Base-by-base conservation (phyloP, 345 rosid genomes). In the Erucastrum elatum region DNA sequence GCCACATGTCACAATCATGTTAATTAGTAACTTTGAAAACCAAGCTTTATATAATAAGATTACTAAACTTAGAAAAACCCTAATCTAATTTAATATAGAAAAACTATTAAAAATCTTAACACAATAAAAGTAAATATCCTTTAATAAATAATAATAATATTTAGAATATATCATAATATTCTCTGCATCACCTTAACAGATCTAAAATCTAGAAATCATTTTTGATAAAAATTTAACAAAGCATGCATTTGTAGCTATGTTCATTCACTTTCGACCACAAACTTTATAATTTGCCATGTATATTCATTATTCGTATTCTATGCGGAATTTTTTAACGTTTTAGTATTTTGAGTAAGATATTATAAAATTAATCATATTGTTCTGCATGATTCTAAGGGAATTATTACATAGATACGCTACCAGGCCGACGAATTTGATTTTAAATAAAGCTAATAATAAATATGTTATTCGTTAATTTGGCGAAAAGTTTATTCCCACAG, bases 241-340 rank as follows among this genome's bases (percentile, higher is more conserved):
- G 33, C 34, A 27, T 53, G 44, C 39, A 34, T 25, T 9, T 15
- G 55, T 26, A 77, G 55, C 63, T 49, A 49, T 68, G 64, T 70
- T 49, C 75, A 64, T 77, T 70, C 70, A 51, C 56, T 69, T 10
- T 53, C 25, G 10, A 15, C 25, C 59, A 53, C 59, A 15, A 15
- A 53, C 59, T 0, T 46, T 46, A 2, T 46, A 49, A 6, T 16
- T 53, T 53, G 3, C 26, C 26, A 16, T 53, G 58, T 53, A 53
- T 53, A 53, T 64, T 63, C 64, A 39, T 77, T 16, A 71, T 71
- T 39, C 72, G 7, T 62, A 62, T 76, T 10, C 70, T 41, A 29
- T 9, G 17, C 2, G 7, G 33, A 29, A 6, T 75, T 35, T 35
- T 64, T 5, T 8, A 64, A 53, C 44, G 56, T 76, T 76, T 59